Evolutionary conservation across 2,329 filamentous ascomycete genomes (phyloP).

Genomic region (Cadophora sp.): DNA sequence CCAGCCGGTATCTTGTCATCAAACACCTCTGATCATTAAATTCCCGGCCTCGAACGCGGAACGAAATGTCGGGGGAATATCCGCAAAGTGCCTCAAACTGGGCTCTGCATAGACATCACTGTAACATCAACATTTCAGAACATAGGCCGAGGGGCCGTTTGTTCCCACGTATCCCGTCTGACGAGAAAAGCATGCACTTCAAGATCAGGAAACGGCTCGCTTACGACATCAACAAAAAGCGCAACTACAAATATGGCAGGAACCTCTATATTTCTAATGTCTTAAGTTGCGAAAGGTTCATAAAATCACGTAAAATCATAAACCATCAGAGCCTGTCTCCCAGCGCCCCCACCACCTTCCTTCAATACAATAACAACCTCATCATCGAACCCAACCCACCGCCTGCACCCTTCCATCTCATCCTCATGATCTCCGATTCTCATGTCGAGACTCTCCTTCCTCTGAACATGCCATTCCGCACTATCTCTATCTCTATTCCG

Average conservation of each 20-base stretch:
- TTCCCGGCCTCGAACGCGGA: too few relatives aligned
- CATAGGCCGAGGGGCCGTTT: too few relatives aligned
- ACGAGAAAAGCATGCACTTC: too few relatives aligned
- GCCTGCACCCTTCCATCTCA: conserved; percentile 39
- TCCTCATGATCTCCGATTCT: conserved; percentile 18
- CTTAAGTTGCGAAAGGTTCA: not conserved
- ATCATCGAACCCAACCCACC: conserved; percentile 75
- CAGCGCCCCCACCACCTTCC: conserved; percentile 59
- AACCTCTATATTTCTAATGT: not conserved
- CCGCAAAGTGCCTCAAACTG: too few relatives aligned
- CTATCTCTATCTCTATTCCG: too few relatives aligned
- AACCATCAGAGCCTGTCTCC: conserved; percentile 66
- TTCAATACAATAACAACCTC: conserved; percentile 72
- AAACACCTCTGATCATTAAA: too few relatives aligned
- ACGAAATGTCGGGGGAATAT: too few relatives aligned
- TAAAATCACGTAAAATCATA: conserved; percentile 71
- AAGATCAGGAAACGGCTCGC: not conserved
- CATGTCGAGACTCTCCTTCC: not conserved
- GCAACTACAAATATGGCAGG: not conserved
- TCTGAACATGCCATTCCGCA: too few relatives aligned
- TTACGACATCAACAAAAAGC: not conserved
- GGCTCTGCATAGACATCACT: too few relatives aligned
- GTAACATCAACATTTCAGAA: too few relatives aligned
- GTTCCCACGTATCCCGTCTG: too few relatives aligned
- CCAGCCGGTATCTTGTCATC: too few relatives aligned